Percentiles rank a stretch among this genome's conserved stretches.
Evolutionary conservation across 768 basidiomycete genomes (phyloP).

Genomic region (Lentinula boryana): DNA sequence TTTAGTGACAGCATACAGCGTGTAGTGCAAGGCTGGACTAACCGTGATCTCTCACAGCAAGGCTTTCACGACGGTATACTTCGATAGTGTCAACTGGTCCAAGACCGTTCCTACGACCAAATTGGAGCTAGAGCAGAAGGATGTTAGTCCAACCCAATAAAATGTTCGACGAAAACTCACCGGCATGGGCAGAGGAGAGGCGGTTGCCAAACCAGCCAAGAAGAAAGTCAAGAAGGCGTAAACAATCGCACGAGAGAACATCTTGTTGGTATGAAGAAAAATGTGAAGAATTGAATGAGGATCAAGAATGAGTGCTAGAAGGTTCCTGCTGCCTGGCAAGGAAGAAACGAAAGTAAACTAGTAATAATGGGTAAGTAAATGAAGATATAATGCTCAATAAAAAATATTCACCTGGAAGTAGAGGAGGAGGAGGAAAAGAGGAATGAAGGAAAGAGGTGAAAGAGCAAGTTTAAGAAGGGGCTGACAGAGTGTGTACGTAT

Average conservation of each 20-base stretch:
- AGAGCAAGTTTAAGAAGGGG: neutral
- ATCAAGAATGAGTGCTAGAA: slow-evolving; percentile 8
- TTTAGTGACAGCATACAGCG: neutral
- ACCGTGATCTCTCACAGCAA: slow-evolving; percentile 2
- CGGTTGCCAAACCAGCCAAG: slow-evolving; percentile 38
- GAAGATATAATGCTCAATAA: neutral
- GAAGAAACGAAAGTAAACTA: slow-evolving; percentile 17
- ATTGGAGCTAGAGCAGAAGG: slow-evolving; percentile 22
- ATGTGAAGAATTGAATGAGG: slow-evolving; percentile 11
- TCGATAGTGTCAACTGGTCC: slow-evolving; percentile 11
- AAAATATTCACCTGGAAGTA: neutral
- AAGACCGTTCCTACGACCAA: slow-evolving; percentile 35
- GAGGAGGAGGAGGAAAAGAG: slow-evolving; percentile 6
- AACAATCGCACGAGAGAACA: slow-evolving; percentile 39
- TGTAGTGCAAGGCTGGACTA: neutral
- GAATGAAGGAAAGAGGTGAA: slow-evolving; percentile 11
- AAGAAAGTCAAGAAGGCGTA: slow-evolving; percentile 31
- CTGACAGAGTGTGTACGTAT: neutral
- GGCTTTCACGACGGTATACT: neutral
- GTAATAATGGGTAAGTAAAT: neutral
- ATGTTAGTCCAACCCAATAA: slow-evolving; percentile 13
- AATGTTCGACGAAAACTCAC: slow-evolving; percentile 20
- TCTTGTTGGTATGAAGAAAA: slow-evolving; percentile 21
- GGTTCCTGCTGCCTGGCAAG: slow-evolving; percentile 8
- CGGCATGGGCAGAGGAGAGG: slow-evolving; percentile 31